A percentile compares a stretch with the other conserved stretches of the same genome.
Conservation (phyloP, 2,329 filamentous ascomycete genomes). For the Pochonia chlamydosporia region DNA sequence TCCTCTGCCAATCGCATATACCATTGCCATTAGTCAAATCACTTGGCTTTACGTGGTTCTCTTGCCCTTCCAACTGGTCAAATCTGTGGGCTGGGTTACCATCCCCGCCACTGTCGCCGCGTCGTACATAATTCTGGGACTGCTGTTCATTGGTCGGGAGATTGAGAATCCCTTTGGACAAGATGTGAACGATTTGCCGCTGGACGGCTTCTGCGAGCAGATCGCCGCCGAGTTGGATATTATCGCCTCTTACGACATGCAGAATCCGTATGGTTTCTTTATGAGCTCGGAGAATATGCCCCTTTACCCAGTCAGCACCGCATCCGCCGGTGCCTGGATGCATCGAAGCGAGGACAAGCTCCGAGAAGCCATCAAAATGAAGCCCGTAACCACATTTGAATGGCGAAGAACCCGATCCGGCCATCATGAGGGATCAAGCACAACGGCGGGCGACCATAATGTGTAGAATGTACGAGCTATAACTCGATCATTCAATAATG, state of each 20-base stretch:
- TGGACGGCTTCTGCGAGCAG: constrained; percentile 72
- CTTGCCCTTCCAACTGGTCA: constrained; percentile 74
- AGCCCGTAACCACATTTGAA: constrained; percentile 30
- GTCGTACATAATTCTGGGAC: constrained; percentile 77
- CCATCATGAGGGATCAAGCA: neutral
- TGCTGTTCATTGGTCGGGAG: constrained; percentile 68
- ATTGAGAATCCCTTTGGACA: constrained; percentile 82
- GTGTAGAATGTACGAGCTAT: neutral
- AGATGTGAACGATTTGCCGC: constrained; percentile 75
- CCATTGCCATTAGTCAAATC: constrained; percentile 79
- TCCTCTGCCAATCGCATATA: constrained; percentile 76
- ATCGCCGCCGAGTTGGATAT: constrained; percentile 69
- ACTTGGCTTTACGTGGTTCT: constrained; percentile 79
- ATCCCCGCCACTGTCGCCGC: constrained; percentile 69
- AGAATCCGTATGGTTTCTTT: constrained; percentile 25
- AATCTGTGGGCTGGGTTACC: constrained; percentile 61
- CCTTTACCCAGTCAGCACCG: constrained; percentile 48
- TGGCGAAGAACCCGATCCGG: constrained; percentile 16
- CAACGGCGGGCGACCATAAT: neutral
- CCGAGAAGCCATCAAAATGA: constrained; percentile 32
- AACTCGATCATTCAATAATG: neutral
- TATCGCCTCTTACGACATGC: constrained; percentile 49
- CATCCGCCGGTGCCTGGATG: constrained; percentile 32
- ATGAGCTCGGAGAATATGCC: constrained; percentile 39
- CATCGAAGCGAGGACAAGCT: constrained; percentile 34